phyloP scores from a whole-genome alignment of 2,329 filamentous ascomycete genomes.

The Xylaria sp. region DNA sequence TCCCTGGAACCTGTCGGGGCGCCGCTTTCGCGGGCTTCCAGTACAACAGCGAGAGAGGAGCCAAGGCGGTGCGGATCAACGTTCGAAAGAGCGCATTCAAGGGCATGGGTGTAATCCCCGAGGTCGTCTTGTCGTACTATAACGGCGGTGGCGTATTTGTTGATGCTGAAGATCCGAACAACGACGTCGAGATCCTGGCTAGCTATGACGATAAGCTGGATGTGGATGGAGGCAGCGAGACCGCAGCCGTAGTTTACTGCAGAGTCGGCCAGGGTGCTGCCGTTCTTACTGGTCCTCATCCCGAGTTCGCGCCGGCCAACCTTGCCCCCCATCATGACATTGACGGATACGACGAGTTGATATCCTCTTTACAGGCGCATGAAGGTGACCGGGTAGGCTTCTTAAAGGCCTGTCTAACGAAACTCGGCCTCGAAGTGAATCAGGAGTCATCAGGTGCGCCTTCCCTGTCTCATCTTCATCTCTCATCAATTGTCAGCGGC shows the following conservation, averaged over 20 bases:
- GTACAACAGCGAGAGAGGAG: conserved; percentile 82
- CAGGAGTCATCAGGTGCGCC: conserved; percentile 65
- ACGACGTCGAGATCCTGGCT: conserved; percentile 73
- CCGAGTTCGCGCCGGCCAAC: conserved; percentile 85
- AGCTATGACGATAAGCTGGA: conserved; percentile 69
- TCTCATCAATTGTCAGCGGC: conserved; percentile 63
- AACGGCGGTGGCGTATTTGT: conserved; percentile 95
- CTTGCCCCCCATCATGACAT: conserved; percentile 62
- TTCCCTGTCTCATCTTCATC: conserved; percentile 73
- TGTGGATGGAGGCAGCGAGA: conserved; percentile 67
- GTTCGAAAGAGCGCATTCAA: conserved; percentile 58
- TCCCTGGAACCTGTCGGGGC: conserved; percentile 78
- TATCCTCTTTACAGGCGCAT: conserved; percentile 61
- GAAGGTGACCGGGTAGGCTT: conserved; percentile 69
- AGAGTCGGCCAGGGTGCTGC: conserved; percentile 75
- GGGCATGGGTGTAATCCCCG: conserved; percentile 45
- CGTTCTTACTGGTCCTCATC: conserved; percentile 82
- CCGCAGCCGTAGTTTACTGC: conserved; percentile 78
- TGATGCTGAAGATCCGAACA: conserved; percentile 56
- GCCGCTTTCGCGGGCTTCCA: conserved; percentile 84
- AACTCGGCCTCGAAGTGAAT: conserved; percentile 75
- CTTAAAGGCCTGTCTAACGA: conserved; percentile 70
- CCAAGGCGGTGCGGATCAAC: conserved; percentile 63
- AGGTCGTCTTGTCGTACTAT: conserved; percentile 72
- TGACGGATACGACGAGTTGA: conserved; percentile 64